A percentile compares a stretch with the other conserved stretches of the same genome.
Conservation (phyloP, 352 stramenopile species). For the Phytopythium oedochilum region DNA sequence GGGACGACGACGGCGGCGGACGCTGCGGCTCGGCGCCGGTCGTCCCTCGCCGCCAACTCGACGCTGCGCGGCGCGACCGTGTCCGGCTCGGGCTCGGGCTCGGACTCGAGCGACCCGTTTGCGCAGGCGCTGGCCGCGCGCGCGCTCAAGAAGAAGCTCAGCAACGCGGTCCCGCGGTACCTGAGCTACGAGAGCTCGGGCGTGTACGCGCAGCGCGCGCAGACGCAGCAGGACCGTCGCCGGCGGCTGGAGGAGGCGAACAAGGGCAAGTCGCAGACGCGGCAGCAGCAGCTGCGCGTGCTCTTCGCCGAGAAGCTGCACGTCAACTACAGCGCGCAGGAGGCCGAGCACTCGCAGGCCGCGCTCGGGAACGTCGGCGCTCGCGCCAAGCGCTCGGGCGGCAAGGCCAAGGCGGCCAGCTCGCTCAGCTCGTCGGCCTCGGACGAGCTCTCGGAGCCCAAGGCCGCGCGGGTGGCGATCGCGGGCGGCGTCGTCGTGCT, state of each 20-base stretch:
- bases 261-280: conserved; percentile 46
- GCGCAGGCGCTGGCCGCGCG: conserved; percentile 11
- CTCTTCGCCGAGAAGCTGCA: conserved; percentile 45
- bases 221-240: conserved; percentile 55
- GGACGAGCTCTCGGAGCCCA: neutral
- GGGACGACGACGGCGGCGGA: conserved; percentile 10
- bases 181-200: conserved; percentile 51
- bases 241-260: conserved; percentile 66
- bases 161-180: conserved; percentile 51
- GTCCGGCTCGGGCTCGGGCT: conserved; percentile 20
- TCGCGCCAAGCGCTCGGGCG: neutral
- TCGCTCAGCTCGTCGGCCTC: conserved; percentile 1
- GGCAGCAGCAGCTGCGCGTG: conserved; percentile 41
- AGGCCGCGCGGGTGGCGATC: neutral
- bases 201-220: conserved; percentile 39
- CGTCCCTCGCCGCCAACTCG: conserved; percentile 14
- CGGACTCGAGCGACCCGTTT: conserved; percentile 23
- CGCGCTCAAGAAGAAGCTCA: conserved; percentile 33
- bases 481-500: conserved; percentile 5
- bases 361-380: conserved; percentile 19
- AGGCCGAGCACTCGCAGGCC: conserved; percentile 16
- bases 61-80: conserved; percentile 11
- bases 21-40: conserved; percentile 18
- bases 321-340: conserved; percentile 28
- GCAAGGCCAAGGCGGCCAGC: neutral